phyloP scores from a whole-genome alignment of 176 grass and related monocot species.

The Eleusine indica region DNA sequence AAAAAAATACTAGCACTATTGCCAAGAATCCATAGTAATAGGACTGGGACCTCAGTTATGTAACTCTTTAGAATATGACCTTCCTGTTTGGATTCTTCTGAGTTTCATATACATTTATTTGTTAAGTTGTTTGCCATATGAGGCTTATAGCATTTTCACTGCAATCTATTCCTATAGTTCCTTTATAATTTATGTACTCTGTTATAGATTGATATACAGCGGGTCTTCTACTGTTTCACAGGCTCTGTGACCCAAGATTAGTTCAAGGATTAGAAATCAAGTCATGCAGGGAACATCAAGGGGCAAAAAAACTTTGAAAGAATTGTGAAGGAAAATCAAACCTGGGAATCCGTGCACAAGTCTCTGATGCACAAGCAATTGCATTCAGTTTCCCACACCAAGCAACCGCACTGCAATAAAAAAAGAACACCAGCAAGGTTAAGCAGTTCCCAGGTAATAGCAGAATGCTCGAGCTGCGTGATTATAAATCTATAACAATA shows the following conservation, averaged over 20 bases:
- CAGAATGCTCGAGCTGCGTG: not conserved
- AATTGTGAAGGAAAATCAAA: slow-evolving; percentile 34
- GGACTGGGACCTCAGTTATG: not conserved
- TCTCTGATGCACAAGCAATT: slow-evolving; percentile 93
- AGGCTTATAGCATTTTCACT: not conserved
- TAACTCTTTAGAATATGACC: not conserved
- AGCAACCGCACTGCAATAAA: slow-evolving; percentile 67
- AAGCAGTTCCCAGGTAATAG: not conserved
- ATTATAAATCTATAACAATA: slow-evolving; percentile 18
- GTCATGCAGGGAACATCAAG: not conserved
- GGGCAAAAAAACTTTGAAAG: not conserved
- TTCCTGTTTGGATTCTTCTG: not conserved
- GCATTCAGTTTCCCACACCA: slow-evolving; percentile 91
- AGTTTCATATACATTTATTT: not conserved
- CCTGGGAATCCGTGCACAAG: slow-evolving; percentile 90
- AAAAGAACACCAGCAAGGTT: slow-evolving; percentile 5
- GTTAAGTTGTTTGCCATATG: not conserved
- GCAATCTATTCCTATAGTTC: not conserved
- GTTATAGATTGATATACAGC: slow-evolving; percentile 5
- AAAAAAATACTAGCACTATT: not conserved
- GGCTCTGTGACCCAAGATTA: not conserved
- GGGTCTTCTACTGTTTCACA: not conserved
- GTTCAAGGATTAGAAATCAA: not conserved
- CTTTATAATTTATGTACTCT: not conserved
- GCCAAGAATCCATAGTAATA: not conserved